These are phyloP conservation scores for Lablab purpureus DNA, from an alignment of 306 rosid species.

Conservation along the genomic window DNA sequence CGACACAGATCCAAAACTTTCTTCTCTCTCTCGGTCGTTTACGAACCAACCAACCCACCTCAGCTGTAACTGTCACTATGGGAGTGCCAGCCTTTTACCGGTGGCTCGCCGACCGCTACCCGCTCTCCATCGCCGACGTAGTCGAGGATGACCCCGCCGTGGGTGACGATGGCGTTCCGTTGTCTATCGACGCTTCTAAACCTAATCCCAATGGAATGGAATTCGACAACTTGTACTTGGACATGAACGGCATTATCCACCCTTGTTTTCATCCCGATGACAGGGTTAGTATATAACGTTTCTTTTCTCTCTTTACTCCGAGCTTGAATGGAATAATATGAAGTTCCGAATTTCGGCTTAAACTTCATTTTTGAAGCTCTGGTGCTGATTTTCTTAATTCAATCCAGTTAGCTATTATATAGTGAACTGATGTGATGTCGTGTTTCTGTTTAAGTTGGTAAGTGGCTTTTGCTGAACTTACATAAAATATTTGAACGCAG, in stretches of 20 bases:
- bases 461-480: conserved; percentile 10
- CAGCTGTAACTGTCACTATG: conserved; percentile 52
- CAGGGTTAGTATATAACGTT: conserved; percentile 48
- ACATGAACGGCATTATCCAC: conserved; percentile 87
- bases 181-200: conserved; percentile 61
- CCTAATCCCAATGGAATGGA: conserved; percentile 87
- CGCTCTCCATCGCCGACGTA: conserved; percentile 70
- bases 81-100: conserved; percentile 91
- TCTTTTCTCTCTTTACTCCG: neutral
- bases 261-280: conserved; percentile 93
- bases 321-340: neutral
- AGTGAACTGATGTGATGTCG: neutral
- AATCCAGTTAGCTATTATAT: neutral
- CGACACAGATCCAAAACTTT: conserved; percentile 43
- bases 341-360: conserved; percentile 7
- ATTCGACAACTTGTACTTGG: conserved; percentile 83
- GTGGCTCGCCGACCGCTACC: conserved; percentile 92
- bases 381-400: neutral
- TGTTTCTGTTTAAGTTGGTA: neutral
- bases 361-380: conserved; percentile 3
- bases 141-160: conserved; percentile 65
- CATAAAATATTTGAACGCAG: conserved; percentile 53
- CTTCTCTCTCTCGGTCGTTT: neutral
- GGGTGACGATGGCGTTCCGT: conserved; percentile 42
- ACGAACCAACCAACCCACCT: conserved; percentile 8